These are phyloP conservation scores for Colletotrichum melonis DNA, from an alignment of 2,329 filamentous ascomycete species.

Conservation along the genomic window DNA sequence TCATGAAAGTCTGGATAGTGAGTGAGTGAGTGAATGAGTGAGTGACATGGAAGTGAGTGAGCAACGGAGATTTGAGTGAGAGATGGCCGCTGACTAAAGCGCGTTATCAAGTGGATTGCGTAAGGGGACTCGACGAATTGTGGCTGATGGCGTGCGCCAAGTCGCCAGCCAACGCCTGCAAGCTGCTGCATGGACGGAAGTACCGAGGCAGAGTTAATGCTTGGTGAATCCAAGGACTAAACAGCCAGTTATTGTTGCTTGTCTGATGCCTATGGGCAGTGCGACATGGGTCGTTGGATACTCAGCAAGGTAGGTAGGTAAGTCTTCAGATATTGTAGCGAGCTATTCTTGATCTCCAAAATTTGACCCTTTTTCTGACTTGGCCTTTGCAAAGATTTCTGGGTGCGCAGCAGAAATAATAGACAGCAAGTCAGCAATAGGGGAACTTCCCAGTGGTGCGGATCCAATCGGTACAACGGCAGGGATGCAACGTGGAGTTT, in stretches of 20 bases:
- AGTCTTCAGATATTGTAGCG: background rate
- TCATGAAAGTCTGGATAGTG: background rate
- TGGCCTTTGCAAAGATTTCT: background rate
- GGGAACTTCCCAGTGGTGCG: background rate
- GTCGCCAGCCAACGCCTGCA: background rate
- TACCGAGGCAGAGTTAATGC: background rate
- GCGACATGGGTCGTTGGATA: background rate
- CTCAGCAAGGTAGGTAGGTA: too few relatives aligned
- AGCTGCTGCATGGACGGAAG: background rate
- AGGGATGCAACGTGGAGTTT: background rate
- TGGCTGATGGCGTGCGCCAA: background rate
- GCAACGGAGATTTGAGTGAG: background rate
- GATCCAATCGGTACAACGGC: background rate
- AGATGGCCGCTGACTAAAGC: background rate
- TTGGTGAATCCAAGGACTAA: too few relatives aligned
- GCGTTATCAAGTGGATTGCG: background rate
- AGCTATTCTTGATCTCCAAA: background rate
- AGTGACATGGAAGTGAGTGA: background rate
- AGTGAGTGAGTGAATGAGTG: background rate
- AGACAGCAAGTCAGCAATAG: background rate
- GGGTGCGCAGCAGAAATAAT: background rate
- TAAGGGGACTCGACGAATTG: background rate
- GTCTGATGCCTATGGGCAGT: background rate
- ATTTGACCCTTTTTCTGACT: background rate
- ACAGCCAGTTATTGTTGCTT: too few relatives aligned